A percentile compares a stretch with the other conserved stretches of the same genome.
Evolutionary conservation across 306 rosid species (phyloP).

Genomic region (Prunus armeniaca): DNA sequence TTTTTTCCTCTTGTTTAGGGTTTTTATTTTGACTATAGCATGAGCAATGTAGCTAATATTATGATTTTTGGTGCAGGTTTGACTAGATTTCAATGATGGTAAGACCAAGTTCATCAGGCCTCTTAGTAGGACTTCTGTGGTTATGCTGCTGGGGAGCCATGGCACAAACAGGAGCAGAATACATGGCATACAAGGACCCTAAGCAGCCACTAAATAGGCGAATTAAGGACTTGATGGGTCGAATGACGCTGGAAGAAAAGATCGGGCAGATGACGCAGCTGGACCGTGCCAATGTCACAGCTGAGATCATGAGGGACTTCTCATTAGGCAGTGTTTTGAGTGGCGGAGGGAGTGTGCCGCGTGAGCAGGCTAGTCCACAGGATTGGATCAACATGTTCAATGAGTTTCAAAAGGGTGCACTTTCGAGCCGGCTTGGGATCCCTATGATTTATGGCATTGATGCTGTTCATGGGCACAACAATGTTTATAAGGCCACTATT

Average conservation of each 20-base stretch:
- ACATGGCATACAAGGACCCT: conserved; percentile 25
- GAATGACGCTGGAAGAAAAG: conserved; percentile 28
- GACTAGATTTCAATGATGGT: not conserved
- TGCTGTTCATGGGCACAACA: conserved; percentile 36
- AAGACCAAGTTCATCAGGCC: not conserved
- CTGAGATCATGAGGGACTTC: conserved; percentile 14
- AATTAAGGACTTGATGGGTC: conserved; percentile 17
- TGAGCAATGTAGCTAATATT: not conserved
- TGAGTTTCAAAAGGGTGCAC: conserved; percentile 21
- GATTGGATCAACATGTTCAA: conserved; percentile 22
- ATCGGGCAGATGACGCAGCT: conserved; percentile 25
- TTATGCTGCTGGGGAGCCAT: not conserved
- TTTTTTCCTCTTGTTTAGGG: no score
- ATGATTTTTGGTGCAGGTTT: not conserved
- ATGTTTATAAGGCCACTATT: conserved; percentile 27
- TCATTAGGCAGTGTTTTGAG: conserved; percentile 24
- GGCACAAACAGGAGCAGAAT: not conserved
- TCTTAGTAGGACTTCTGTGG: conserved; percentile 2
- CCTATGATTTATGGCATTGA: conserved; percentile 34
- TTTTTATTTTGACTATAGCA: no score
- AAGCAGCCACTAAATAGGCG: not conserved
- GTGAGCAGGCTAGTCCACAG: conserved; percentile 2
- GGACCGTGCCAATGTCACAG: conserved; percentile 11
- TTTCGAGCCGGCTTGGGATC: conserved; percentile 25
- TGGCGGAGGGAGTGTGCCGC: conserved; percentile 26